Base-by-base conservation (phyloP, 441 rosid genomes). In the Gossypium gossypioides region DNA sequence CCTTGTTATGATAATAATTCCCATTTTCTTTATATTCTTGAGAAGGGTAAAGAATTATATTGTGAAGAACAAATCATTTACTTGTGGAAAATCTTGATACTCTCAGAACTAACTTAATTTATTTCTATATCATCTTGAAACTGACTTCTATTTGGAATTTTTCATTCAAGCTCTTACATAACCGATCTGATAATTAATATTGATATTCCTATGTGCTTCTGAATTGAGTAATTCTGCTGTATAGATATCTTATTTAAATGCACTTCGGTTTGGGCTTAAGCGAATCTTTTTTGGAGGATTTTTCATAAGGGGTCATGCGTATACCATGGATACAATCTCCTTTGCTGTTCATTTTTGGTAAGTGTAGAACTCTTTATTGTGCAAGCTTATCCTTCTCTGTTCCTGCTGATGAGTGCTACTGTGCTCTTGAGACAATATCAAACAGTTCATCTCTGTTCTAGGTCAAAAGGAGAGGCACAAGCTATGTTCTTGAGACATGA, bases 401-500 rank as follows among this genome's bases (percentile, higher is more conserved):
- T n/a, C 32, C 7, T 55, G 22, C 15, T 42, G 62, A 55, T 10
- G 54, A 58, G 59, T 40, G 78, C 3, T 16, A 22, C 25, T 65
- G 6, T 61, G 13, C 46, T 65, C 57, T 61, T 37, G 59, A 58
- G 51, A 79, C 10, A 27, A 46, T 66, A 42, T 37, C 64, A 57
- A 76, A 42, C 67, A 59, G 24, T 21, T 42, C 37, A 59, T 61
- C 52, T 65, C 76, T 72, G 55, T n/a, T 74, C 32, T 75, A 96
- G 99, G 99, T 96, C 98, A 63, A 84, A 89, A 75, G 98, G 98
- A 56, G 92, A 90, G 76, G 91, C 91, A 76, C 89, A 93, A 77
- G 99, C 98, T 78, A 93, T 96, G 97, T 96, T 93, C 84, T 81
- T 96, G 80, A 88, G 98, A 73, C 99, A 93, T 77, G 99, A 96